phyloP scores from a whole-genome alignment of 2,329 filamentous ascomycete species.

The Eutypella sp. region DNA sequence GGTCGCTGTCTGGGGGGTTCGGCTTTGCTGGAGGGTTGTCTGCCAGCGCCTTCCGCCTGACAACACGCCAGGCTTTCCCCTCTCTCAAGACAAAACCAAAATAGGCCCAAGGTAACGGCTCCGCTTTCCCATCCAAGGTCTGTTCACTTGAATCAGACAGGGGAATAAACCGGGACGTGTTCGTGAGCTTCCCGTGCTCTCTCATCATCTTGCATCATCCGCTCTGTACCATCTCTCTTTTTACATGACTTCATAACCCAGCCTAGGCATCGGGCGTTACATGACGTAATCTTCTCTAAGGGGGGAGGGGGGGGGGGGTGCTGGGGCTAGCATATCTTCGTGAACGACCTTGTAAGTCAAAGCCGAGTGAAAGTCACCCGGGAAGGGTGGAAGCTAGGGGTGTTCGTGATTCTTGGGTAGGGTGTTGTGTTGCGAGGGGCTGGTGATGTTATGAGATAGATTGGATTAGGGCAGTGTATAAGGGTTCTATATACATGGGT shows the following conservation, averaged over 20 bases:
- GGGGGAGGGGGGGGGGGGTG: too few relatives aligned
- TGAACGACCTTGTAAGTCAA: constrained; percentile 26
- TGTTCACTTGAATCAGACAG: constrained; percentile 27
- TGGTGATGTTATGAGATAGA: constrained; percentile 20
- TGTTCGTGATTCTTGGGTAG: constrained; percentile 9
- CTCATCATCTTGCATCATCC: constrained; percentile 12
- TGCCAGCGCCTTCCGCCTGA: too few relatives aligned
- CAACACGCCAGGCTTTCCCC: too few relatives aligned
- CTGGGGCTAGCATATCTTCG: constrained; percentile 24
- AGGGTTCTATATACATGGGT: constrained; percentile 28
- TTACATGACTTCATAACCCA: constrained; percentile 33
- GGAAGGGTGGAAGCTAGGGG: constrained; percentile 18
- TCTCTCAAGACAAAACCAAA: constrained; percentile 6
- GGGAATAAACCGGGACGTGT: constrained; percentile 10
- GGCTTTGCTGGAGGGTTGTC: too few relatives aligned
- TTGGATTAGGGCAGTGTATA: constrained; percentile 25
- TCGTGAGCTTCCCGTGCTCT: constrained; percentile 5
- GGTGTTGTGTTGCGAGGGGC: constrained; percentile 14
- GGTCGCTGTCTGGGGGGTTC: too few relatives aligned
- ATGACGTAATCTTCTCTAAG: constrained; percentile 32
- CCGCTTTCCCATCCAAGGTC: constrained; percentile 10
- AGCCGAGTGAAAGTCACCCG: constrained; percentile 30
- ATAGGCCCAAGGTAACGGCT: constrained; percentile 4
- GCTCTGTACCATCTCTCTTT: constrained; percentile 18
- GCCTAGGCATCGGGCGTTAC: constrained; percentile 23